Percentiles rank a stretch among this genome's conserved stretches.
Evolutionary conservation across 2,329 filamentous ascomycete species (phyloP).

Genomic region (Ustilaginoidea virens): DNA sequence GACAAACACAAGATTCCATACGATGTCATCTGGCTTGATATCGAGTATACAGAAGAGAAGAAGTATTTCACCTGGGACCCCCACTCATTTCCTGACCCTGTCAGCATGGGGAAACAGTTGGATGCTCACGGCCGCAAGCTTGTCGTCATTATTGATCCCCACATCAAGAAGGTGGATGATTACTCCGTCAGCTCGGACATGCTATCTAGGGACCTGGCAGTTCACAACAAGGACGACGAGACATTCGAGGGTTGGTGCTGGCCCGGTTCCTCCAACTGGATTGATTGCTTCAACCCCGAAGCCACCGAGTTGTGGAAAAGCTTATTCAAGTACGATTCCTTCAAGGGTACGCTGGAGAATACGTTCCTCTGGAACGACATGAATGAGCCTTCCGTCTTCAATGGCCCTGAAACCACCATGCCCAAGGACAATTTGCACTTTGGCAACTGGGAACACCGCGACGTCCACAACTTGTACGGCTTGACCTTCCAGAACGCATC

Average conservation of each 20-base stretch:
- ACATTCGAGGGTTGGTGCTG: constrained; percentile 97
- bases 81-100: constrained; percentile 73
- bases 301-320: constrained; percentile 81
- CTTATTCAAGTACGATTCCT: constrained; percentile 75
- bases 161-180: constrained; percentile 81
- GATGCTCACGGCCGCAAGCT: constrained; percentile 77
- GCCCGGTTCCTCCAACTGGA: constrained; percentile 93
- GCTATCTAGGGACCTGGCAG: constrained; percentile 67
- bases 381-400: constrained; percentile 98
- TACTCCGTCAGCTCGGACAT: constrained; percentile 69
- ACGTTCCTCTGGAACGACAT: constrained; percentile 98
- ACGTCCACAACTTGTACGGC: constrained; percentile 90
- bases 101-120: constrained; percentile 76
- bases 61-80: constrained; percentile 98
- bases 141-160: constrained; percentile 89
- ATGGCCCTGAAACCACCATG: constrained; percentile 96
- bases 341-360: constrained; percentile 75
- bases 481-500: constrained; percentile 94
- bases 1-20: constrained; percentile 93
- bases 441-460: constrained; percentile 89
- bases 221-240: constrained; percentile 79
- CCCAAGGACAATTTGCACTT: constrained; percentile 93
- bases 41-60: constrained; percentile 92
- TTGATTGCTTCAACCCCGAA: constrained; percentile 91
- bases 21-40: constrained; percentile 97